Conservation (phyloP, 2,329 filamentous ascomycete species). For the Oidium heveae region DNA sequence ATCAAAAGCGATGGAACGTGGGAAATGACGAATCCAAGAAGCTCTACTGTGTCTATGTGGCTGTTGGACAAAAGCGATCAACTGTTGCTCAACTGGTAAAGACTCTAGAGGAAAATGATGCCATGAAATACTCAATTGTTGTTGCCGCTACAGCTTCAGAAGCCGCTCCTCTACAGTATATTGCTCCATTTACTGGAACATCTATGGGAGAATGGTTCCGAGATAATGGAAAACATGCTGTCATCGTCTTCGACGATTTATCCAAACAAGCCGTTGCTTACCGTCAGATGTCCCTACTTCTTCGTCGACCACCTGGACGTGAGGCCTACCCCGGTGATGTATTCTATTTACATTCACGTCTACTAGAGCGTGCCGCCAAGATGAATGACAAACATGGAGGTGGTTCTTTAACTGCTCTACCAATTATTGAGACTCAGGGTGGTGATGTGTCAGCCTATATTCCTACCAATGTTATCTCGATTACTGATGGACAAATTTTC, state of each 20-base stretch:
- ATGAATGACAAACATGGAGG: slow-evolving; percentile 88
- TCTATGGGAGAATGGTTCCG: slow-evolving; percentile 42
- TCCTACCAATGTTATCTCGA: slow-evolving; percentile 99
- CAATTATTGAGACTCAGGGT: slow-evolving; percentile 98
- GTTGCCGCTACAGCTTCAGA: slow-evolving; percentile 95
- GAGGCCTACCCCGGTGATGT: slow-evolving; percentile 98
- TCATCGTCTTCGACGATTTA: slow-evolving; percentile 85
- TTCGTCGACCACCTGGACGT: slow-evolving; percentile 93
- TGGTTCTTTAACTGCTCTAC: slow-evolving; percentile 90
- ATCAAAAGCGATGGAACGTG: slow-evolving; percentile 98
- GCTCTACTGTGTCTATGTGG: slow-evolving; percentile 99
- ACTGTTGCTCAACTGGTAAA: slow-evolving; percentile 98
- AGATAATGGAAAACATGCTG: slow-evolving; percentile 66
- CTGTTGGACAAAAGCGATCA: slow-evolving; percentile 97
- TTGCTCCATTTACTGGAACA: slow-evolving; percentile 69
- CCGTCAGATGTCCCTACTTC: slow-evolving; percentile 95
- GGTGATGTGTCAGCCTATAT: slow-evolving; percentile 99
- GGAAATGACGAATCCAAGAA: slow-evolving; percentile 78
- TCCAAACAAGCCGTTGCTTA: slow-evolving; percentile 96
- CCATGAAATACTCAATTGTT: slow-evolving; percentile 92
- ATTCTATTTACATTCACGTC: slow-evolving; percentile 98
- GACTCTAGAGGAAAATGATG: slow-evolving; percentile 98
- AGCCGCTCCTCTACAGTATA: slow-evolving; percentile 75
- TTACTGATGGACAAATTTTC: slow-evolving; percentile 99
- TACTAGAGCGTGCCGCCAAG: slow-evolving; percentile 98